Evolutionary conservation across 192 early-diverging fungal genomes (phyloP).

Genomic region (Podila horticola): DNA sequence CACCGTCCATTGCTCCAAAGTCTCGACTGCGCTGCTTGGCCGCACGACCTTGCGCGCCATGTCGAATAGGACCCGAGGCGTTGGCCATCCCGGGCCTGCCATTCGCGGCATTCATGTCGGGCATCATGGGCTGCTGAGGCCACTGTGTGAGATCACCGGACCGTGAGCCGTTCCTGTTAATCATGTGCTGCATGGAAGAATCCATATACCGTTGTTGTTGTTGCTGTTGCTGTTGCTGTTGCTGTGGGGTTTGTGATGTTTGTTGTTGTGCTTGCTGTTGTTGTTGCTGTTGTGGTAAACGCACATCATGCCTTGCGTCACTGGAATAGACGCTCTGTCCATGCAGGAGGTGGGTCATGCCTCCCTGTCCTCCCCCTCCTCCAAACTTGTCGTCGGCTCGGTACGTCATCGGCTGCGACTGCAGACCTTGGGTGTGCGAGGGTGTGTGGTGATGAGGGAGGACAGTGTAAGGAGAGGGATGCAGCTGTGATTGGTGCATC

Average conservation of each 20-base stretch:
- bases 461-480: constrained; percentile 7
- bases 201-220: constrained; percentile 31
- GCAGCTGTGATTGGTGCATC: constrained; percentile 5
- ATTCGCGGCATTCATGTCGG: constrained; percentile 11
- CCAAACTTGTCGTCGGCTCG: not conserved
- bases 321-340: constrained; percentile 4
- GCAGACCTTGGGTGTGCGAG: constrained; percentile 6
- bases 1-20: constrained; percentile 28
- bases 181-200: constrained; percentile 9
- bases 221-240: constrained; percentile 31
- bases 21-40: constrained; percentile 42
- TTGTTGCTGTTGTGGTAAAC: constrained; percentile 14
- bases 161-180: constrained; percentile 18
- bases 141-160: constrained; percentile 25
- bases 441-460: constrained; percentile 8
- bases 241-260: constrained; percentile 9
- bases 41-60: constrained; percentile 26
- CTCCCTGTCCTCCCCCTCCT: not conserved
- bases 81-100: not conserved
- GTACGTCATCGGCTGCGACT: constrained; percentile 9
- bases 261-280: constrained; percentile 14
- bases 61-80: constrained; percentile 21
- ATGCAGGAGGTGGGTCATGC: not conserved
- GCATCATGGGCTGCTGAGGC: not conserved
- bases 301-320: constrained; percentile 15